Conservation (phyloP, 2,329 filamentous ascomycete species). For the Colletotrichum filicis region DNA sequence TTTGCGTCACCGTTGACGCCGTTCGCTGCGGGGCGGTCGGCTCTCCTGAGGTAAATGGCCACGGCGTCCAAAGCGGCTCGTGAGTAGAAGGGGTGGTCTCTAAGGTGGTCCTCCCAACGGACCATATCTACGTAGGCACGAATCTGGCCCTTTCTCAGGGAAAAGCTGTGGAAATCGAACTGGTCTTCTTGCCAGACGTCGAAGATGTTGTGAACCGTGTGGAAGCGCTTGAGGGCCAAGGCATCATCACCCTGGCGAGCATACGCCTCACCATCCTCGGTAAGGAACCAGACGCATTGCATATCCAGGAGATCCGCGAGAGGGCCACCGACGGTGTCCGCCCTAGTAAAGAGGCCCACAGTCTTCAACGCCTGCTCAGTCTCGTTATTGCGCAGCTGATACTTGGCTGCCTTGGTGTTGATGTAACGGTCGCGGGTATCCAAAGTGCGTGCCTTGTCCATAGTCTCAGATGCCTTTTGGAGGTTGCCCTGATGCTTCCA, state of each 20-base stretch:
- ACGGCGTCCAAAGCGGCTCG: conserved; percentile 85
- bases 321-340: conserved; percentile 88
- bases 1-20: conserved; percentile 66
- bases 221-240: conserved; percentile 91
- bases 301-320: conserved; percentile 94
- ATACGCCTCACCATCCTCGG: conserved; percentile 93
- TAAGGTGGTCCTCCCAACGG: conserved; percentile 91
- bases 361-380: conserved; percentile 87
- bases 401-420: conserved; percentile 98
- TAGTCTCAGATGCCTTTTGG: conserved; percentile 82
- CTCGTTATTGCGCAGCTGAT: conserved; percentile 92
- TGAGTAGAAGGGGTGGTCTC: conserved; percentile 93
- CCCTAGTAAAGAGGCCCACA: conserved; percentile 93
- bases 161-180: conserved; percentile 98
- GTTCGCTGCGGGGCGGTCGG: conserved; percentile 78
- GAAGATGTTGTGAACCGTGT: conserved; percentile 90
- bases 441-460: conserved; percentile 87
- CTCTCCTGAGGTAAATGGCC: conserved; percentile 80
- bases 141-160: conserved; percentile 95
- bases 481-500: conserved; percentile 89
- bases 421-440: conserved; percentile 96
- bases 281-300: conserved; percentile 98
- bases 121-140: conserved; percentile 96
- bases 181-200: conserved; percentile 98
- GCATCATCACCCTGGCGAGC: conserved; percentile 84